These are phyloP conservation scores for Lactarius quietus DNA, from an alignment of 768 basidiomycete genomes.

Conservation along the genomic window DNA sequence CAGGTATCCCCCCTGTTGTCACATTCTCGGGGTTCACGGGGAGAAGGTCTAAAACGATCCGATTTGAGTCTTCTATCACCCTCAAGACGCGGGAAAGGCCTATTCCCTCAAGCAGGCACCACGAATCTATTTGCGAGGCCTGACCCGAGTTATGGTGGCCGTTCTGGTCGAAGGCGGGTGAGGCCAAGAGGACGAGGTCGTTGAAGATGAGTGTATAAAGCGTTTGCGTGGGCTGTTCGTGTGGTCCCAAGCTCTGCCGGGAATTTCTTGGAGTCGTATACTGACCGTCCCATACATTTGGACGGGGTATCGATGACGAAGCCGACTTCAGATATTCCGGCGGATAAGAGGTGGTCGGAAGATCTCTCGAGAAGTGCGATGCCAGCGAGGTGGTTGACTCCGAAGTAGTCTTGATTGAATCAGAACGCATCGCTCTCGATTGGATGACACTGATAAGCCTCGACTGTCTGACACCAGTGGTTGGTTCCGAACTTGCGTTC, in stretches of 20 bases:
- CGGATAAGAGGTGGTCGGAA: slow-evolving; percentile 2
- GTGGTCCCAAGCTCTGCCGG: not conserved
- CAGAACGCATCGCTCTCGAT: slow-evolving; percentile 19
- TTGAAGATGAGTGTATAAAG: slow-evolving; percentile 51
- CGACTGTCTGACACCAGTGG: slow-evolving; percentile 20
- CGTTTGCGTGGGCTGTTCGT: slow-evolving; percentile 12
- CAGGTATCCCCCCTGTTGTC: slow-evolving; percentile 37
- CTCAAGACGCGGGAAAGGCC: slow-evolving; percentile 49
- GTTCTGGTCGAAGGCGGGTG: slow-evolving; percentile 28
- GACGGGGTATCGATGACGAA: slow-evolving; percentile 12
- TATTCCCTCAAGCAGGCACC: slow-evolving; percentile 45
- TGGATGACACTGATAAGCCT: slow-evolving; percentile 21
- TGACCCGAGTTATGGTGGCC: slow-evolving; percentile 27
- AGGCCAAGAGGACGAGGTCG: slow-evolving; percentile 63
- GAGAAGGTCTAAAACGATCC: slow-evolving; percentile 47
- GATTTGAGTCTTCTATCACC: slow-evolving; percentile 37
- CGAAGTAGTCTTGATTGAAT: slow-evolving; percentile 24
- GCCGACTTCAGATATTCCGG: not conserved
- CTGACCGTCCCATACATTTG: slow-evolving; percentile 14
- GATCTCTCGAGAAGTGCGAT: slow-evolving; percentile 15
- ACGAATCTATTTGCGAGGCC: slow-evolving; percentile 28
- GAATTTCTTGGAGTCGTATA: not conserved
- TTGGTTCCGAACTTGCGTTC: not conserved
- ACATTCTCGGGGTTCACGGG: slow-evolving; percentile 43
- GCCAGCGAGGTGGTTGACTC: slow-evolving; percentile 21